These are phyloP conservation scores for Hippophae tibetana DNA, from an alignment of 306 rosid genomes.

Conservation along the genomic window DNA sequence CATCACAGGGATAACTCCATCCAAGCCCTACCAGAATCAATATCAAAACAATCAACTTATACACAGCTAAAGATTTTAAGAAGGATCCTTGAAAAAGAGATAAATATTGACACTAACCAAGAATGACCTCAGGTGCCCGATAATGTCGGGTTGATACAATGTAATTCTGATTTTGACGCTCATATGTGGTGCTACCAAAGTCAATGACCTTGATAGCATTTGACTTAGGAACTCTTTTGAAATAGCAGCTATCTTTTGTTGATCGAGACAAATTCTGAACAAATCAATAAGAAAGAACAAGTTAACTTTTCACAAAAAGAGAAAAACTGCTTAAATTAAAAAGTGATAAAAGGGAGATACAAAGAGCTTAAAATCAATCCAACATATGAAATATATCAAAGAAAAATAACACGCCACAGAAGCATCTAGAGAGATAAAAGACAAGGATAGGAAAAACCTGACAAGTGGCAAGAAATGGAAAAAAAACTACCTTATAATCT, in stretches of 20 bases:
- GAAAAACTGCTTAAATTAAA: no score
- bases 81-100: not conserved
- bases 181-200: slow-evolving; percentile 94
- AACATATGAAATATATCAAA: not conserved
- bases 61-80: not conserved
- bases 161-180: slow-evolving; percentile 71
- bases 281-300: not conserved
- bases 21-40: slow-evolving; percentile 52
- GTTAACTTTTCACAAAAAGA: no score
- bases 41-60: not conserved
- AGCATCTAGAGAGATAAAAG: not conserved
- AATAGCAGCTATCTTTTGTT: slow-evolving; percentile 51
- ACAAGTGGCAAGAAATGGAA: not conserved
- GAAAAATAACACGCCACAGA: not conserved
- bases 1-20: slow-evolving; percentile 90
- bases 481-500: slow-evolving; percentile 44
- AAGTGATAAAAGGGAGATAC: not conserved
- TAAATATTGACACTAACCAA: slow-evolving; percentile 34
- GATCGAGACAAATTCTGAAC: slow-evolving; percentile 66
- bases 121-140: slow-evolving; percentile 95
- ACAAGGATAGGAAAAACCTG: not conserved
- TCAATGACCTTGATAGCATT: slow-evolving; percentile 93
- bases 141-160: slow-evolving; percentile 95
- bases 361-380: not conserved
- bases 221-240: slow-evolving; percentile 78